phyloP scores from a whole-genome alignment of 2,329 filamentous ascomycete genomes.

The Hymenoscyphus fructigenus region DNA sequence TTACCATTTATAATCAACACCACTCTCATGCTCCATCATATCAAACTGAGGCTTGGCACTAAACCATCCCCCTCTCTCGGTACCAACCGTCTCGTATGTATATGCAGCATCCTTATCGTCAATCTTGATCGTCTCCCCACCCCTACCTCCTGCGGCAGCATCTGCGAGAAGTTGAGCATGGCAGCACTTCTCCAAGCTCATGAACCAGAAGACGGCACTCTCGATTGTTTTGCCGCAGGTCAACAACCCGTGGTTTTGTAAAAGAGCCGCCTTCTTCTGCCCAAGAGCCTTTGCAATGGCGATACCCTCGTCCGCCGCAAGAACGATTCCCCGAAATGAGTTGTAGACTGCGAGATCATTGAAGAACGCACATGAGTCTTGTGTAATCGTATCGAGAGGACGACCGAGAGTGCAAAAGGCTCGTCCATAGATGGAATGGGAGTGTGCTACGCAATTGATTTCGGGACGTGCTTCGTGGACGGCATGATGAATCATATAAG shows the following conservation, averaged over 20 bases:
- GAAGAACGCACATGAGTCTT: slow-evolving; percentile 55
- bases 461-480: slow-evolving; percentile 59
- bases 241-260: slow-evolving; percentile 56
- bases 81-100: slow-evolving; percentile 66
- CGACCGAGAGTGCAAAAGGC: slow-evolving; percentile 63
- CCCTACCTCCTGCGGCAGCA: slow-evolving; percentile 60
- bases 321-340: slow-evolving; percentile 52
- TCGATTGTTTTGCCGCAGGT: slow-evolving; percentile 52
- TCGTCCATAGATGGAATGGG: slow-evolving; percentile 57
- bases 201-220: slow-evolving; percentile 54
- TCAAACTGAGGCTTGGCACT: slow-evolving; percentile 71
- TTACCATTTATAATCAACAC: slow-evolving; percentile 35
- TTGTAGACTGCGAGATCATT: slow-evolving; percentile 43
- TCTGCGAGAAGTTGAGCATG: slow-evolving; percentile 53
- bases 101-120: slow-evolving; percentile 65
- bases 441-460: slow-evolving; percentile 57
- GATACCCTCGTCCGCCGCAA: slow-evolving; percentile 51
- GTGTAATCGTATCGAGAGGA: slow-evolving; percentile 57
- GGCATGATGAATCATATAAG: slow-evolving; percentile 60
- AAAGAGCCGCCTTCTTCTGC: slow-evolving; percentile 49
- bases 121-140: slow-evolving; percentile 65
- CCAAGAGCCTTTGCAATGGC: slow-evolving; percentile 50
- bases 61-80: slow-evolving; percentile 64
- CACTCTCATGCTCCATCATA: slow-evolving; percentile 58
- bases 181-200: slow-evolving; percentile 50